A percentile compares a stretch with the other conserved stretches of the same genome.
Evolutionary conservation across 441 rosid genomes (phyloP).

Genomic region (Gossypium schwendimanii): DNA sequence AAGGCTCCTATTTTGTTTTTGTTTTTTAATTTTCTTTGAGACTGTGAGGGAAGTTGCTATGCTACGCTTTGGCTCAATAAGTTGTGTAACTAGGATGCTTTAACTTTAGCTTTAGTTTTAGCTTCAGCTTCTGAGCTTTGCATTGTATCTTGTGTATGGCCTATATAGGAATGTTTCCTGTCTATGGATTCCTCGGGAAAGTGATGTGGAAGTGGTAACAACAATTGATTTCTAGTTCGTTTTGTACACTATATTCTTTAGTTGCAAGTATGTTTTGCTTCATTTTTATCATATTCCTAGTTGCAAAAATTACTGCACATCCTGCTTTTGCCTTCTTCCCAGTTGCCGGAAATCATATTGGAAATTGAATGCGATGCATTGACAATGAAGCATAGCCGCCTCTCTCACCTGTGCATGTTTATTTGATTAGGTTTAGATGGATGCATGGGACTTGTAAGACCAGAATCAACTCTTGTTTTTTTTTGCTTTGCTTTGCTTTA

Average conservation of each 20-base stretch:
- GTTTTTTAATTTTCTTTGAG: neutral
- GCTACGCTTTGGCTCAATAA: neutral
- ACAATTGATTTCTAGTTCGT: neutral
- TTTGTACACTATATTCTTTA: slow-evolving; percentile 5
- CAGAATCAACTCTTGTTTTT: neutral
- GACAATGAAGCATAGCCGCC: neutral
- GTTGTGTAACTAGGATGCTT: neutral
- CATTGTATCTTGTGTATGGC: neutral
- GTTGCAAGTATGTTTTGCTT: neutral
- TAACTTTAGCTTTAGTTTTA: neutral
- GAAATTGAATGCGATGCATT: neutral
- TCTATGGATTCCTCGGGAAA: neutral
- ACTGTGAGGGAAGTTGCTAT: neutral
- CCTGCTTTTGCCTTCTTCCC: neutral
- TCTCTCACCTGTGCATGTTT: neutral
- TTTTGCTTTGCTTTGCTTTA: neutral
- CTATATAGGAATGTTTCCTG: neutral
- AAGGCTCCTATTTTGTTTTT: slow-evolving; percentile 5
- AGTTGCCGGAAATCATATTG: neutral
- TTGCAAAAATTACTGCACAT: neutral
- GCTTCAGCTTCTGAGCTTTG: neutral
- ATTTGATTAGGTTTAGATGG: neutral
- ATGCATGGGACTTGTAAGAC: neutral
- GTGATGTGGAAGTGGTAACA: neutral
- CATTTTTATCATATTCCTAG: neutral